A percentile compares a stretch with the other conserved stretches of the same genome.
Evolutionary conservation across 2,329 filamentous ascomycete genomes (phyloP).

Genomic region (Verticillium zaregamsianum): DNA sequence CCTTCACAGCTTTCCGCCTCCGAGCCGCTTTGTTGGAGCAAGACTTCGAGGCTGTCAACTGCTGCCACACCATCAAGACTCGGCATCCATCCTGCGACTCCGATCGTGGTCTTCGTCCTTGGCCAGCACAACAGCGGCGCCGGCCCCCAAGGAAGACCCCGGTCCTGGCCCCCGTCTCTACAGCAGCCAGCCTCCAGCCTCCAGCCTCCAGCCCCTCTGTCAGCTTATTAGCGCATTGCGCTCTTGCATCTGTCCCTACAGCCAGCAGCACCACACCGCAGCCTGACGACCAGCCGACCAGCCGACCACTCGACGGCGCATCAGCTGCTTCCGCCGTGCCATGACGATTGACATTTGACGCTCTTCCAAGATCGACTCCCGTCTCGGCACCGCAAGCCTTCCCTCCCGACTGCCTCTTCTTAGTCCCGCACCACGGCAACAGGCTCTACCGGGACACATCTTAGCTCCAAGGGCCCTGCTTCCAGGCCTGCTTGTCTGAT

Average conservation of each 20-base stretch:
- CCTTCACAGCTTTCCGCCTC: background rate
- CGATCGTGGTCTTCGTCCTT: background rate
- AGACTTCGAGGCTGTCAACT: background rate
- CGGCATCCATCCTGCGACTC: background rate
- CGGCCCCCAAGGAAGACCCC: background rate
- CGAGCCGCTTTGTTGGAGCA: background rate
- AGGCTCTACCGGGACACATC: background rate
- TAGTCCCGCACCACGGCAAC: background rate
- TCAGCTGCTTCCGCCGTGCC: background rate
- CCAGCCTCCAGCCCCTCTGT: background rate
- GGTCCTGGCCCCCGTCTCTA: background rate
- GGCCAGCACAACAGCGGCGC: background rate
- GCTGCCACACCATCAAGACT: background rate
- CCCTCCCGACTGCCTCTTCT: background rate
- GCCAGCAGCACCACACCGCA: background rate
- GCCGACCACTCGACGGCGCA: background rate
- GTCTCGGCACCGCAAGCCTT: background rate
- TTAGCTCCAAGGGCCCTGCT: conserved; percentile 7
- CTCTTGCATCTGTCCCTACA: background rate
- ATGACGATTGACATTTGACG: background rate
- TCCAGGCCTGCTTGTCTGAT: conserved; percentile 3
- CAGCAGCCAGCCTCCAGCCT: background rate
- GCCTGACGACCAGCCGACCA: background rate
- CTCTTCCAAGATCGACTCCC: conserved; percentile 3
- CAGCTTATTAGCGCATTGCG: background rate